Evolutionary conservation across 352 stramenopile genomes (phyloP), one percentile per base, ranked within the genome.

Genomic region (Phytopythium sindhum): DNA sequence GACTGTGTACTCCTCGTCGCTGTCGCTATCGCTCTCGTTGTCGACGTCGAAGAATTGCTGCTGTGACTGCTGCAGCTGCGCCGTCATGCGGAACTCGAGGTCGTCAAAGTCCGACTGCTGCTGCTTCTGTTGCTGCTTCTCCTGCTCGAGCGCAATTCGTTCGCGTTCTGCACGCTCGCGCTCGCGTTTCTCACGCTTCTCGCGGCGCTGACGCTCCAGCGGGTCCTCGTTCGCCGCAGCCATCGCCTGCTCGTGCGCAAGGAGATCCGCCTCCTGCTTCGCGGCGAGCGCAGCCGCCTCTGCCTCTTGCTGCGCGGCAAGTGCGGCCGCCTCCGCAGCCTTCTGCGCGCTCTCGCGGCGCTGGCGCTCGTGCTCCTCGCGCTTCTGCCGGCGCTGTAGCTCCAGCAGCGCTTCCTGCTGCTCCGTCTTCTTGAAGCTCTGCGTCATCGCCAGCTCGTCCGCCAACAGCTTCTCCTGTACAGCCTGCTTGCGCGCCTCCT

Each of bases 131-230:
- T 55, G 48, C 12, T 56, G 50, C 47, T 53, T 53, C 60, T 77
- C 52, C 52, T 73, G 60, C 26, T 77, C 60, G 48, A 58, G 28
- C 60, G 88, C 45, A 21, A 76, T 63, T 15, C 67, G 77, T 60
- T 84, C 75, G 3, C 66, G 48, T 19, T 48, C 41, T 1, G 41
- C 61, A 15, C 80, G 80, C 53, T 89, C 76, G 11, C 75, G 80
- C 48, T 86, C 80, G 44, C 89, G 84, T 58, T 90, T 67, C 57
- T 91, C 78, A 41, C 84, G 81, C 65, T 93, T 93, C 56, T 80
- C 73, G 26, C 75, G 81, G 44, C 84, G 84, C 63, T 93, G 84
- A 45, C 73, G 57, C 39, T 90, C 81, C 12, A 93, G 66, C 37
- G 37, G 55, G 37, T 61, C 55, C 26, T 61, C 52, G 19, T 45